phyloP scores from a whole-genome alignment of 768 basidiomycete genomes.

The Pleurotus tuoliensis region DNA sequence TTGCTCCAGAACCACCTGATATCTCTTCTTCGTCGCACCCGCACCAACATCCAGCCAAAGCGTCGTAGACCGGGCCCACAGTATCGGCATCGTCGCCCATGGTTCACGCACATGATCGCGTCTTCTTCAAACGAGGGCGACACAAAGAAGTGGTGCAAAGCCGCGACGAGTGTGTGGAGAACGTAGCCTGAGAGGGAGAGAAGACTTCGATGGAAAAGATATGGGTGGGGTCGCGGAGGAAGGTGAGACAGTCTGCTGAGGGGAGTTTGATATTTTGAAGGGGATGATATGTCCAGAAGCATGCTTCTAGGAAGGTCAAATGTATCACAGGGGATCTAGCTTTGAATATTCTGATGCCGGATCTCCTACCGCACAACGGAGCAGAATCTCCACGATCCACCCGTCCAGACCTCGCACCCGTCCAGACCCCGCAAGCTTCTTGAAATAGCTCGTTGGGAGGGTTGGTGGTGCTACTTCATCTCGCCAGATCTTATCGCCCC shows the following conservation, averaged over 20 bases:
- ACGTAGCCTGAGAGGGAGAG: conserved; percentile 34
- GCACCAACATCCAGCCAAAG: conserved; percentile 42
- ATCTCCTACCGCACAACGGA: conserved; percentile 8
- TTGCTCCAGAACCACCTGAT: conserved; percentile 31
- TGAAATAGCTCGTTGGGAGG: conserved; percentile 21
- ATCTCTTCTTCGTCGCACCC: conserved; percentile 17
- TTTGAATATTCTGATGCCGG: too few species aligned
- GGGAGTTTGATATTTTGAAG: too few species aligned
- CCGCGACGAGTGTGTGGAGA: conserved; percentile 35
- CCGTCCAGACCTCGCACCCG: conserved; percentile 9
- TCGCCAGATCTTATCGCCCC: conserved; percentile 19
- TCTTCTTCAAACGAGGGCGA: conserved; percentile 40
- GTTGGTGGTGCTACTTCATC: conserved; percentile 34
- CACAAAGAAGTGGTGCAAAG: conserved; percentile 41
- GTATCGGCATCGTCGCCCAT: conserved; percentile 42
- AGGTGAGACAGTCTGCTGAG: background rate
- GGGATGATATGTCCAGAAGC: too few species aligned
- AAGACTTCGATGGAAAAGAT: conserved; percentile 23
- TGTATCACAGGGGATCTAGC: too few species aligned
- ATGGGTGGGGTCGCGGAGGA: background rate
- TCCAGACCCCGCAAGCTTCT: conserved; percentile 33
- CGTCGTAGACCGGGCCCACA: conserved; percentile 41
- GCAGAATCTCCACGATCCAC: conserved; percentile 26
- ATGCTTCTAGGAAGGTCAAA: too few species aligned
- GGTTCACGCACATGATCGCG: conserved; percentile 39